These are phyloP conservation scores for Prototheca cutis DNA, from an alignment of 163 green algal genomes.

Conservation along the genomic window DNA sequence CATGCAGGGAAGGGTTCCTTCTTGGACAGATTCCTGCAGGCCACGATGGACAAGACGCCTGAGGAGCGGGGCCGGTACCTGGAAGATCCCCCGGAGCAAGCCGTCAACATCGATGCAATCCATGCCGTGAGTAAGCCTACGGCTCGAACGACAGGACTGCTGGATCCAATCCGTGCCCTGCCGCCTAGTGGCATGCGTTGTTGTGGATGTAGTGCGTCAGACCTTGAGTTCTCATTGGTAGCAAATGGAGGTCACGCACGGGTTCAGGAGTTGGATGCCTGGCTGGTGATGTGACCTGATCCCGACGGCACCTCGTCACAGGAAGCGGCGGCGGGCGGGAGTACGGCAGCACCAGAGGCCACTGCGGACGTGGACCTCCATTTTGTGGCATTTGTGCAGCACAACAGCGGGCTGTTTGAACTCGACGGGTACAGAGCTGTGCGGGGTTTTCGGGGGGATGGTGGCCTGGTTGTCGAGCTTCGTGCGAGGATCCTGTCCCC, in stretches of 20 bases:
- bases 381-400: slow-evolving; percentile 62
- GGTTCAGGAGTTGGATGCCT: too few species aligned
- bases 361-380: slow-evolving; percentile 62
- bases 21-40: slow-evolving; percentile 51
- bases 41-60: slow-evolving; percentile 45
- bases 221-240: too few species aligned
- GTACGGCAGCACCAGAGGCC: slow-evolving; percentile 46
- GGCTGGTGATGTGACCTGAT: too few species aligned
- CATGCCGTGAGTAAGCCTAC: slow-evolving; percentile 44
- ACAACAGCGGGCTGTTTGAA: slow-evolving; percentile 10
- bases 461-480: too few species aligned
- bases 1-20: slow-evolving; percentile 42
- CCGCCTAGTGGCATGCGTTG: too few species aligned
- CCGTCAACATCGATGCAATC: slow-evolving; percentile 62
- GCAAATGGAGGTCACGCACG: too few species aligned
- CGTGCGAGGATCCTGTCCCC: too few species aligned
- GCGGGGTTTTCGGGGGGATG: too few species aligned
- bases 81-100: slow-evolving; percentile 60
- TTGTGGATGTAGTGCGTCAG: too few species aligned
- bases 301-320: too few species aligned
- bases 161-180: too few species aligned
- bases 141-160: background rate
- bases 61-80: slow-evolving; percentile 53
- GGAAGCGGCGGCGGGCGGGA: slow-evolving; percentile 47
- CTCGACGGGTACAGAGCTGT: slow-evolving; percentile 15